Evolutionary conservation across 768 basidiomycete genomes (phyloP), one percentile per base, ranked within the genome.

Genomic region (Pulveroboletus sp.): DNA sequence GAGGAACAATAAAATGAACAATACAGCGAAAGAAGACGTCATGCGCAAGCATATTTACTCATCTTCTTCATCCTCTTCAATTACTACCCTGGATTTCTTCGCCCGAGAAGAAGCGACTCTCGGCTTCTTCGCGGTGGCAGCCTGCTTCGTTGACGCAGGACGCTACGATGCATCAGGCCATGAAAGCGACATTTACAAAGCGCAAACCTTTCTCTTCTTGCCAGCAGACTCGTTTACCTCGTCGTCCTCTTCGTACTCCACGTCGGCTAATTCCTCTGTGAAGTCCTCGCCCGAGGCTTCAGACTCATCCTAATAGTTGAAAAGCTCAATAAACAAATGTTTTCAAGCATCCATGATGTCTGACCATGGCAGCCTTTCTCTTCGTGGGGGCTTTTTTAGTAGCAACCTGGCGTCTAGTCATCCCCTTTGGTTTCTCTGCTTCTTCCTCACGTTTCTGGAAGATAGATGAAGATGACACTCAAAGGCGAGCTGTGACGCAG

Each of bases 201-300:
- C 15, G 18, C 70, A 18, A 58, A 82, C 86, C 81, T 88, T 86
- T 70, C 85, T 82, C 70, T 89, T 90, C 73, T 82, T 86, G 59
- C 62, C 63, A 9, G 49, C 49, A 17, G 64, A 66, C 56, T 64
- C 64, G 8, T 71, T 72, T 7, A 45, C 52, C 7, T 68, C 69
- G 2, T 73, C 72, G 10, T 79, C 77, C 12, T 75, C 77, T 1
- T 75, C 76, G 6, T 76, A 78, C 10, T 74, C 76, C n/a, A 73
- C 68, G 1, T 67, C 76, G 51, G 61, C 74, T 61, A 73, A 61
- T 38, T 71, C 76, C 6, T 70, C 76, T 9, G 57, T 68, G 43
- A 76, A 76, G 56, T 80, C 76, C 44, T 79, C 78, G 9, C 68
- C 79, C 6, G 71, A 72, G 46, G 65, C 72, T 24, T 74, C 74